Conservation (phyloP, 257 asterid species). For the Cruciata laevipes region DNA sequence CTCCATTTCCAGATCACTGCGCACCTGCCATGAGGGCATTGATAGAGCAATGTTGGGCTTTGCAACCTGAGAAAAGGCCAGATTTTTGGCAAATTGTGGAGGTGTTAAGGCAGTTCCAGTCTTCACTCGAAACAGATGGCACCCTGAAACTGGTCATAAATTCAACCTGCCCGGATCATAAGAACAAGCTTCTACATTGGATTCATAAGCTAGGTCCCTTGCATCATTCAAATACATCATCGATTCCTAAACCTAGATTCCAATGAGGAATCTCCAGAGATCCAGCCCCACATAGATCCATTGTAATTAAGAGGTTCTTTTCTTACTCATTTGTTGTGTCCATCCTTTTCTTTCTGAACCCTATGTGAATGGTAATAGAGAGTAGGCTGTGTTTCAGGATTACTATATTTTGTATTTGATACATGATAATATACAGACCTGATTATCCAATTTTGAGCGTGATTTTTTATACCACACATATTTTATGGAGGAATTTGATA, state of each 20-base stretch:
- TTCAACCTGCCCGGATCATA: conserved; percentile 26
- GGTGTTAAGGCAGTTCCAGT: conserved; percentile 35
- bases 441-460: conserved; percentile 10
- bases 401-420: conserved; percentile 11
- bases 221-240: conserved; percentile 23
- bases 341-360: conserved; percentile 9
- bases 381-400: conserved; percentile 18
- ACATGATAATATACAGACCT: conserved; percentile 16
- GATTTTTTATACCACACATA: neutral
- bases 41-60: conserved; percentile 40
- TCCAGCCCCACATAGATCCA: conserved; percentile 12
- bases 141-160: conserved; percentile 31
- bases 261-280: conserved; percentile 17
- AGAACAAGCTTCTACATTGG: conserved; percentile 40
- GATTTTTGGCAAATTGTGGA: conserved; percentile 42
- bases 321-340: conserved; percentile 16
- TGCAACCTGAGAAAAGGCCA: conserved; percentile 40
- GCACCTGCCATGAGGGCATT: conserved; percentile 32
- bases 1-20: conserved; percentile 25
- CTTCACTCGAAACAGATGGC: conserved; percentile 34
- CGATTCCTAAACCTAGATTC: conserved; percentile 29
- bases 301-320: conserved; percentile 21
- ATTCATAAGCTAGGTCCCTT: conserved; percentile 39
- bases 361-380: conserved; percentile 17
- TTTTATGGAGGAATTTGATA: neutral